phyloP scores from a whole-genome alignment of 305 asterid species.

The Rubia peregrina region DNA sequence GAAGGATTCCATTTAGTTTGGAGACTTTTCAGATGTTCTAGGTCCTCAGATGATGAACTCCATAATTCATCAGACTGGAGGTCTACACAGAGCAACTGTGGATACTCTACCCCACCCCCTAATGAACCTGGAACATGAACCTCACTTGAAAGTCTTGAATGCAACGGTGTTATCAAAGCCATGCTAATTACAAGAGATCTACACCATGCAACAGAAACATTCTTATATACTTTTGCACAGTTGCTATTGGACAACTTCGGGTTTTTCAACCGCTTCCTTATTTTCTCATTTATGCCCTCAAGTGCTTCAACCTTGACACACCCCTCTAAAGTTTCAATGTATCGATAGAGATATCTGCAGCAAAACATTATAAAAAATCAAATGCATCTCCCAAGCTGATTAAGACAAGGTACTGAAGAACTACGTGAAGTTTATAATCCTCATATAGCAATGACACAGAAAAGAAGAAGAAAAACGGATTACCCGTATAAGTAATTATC shows the following conservation, averaged over 20 bases:
- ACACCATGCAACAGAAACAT: constrained; percentile 96
- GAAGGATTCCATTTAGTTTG: constrained; percentile 82
- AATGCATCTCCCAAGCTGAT: constrained; percentile 13
- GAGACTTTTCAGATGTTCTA: constrained; percentile 58
- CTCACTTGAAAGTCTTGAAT: constrained; percentile 62
- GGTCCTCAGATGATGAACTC: constrained; percentile 78
- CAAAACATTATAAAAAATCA: constrained; percentile 12
- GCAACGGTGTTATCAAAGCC: constrained; percentile 88
- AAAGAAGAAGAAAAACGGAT: constrained; percentile 12
- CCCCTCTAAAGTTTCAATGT: constrained; percentile 68
- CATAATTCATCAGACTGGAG: constrained; percentile 85
- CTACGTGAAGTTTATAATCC: neutral
- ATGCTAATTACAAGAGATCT: constrained; percentile 89
- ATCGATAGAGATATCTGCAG: constrained; percentile 70
- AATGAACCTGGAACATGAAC: constrained; percentile 38
- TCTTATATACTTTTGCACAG: constrained; percentile 70
- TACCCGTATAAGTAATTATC: constrained; percentile 77
- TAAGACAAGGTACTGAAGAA: too few relatives aligned
- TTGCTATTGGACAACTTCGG: constrained; percentile 81
- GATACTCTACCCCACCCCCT: constrained; percentile 48
- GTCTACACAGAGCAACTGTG: constrained; percentile 82
- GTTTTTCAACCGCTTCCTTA: constrained; percentile 93
- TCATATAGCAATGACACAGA: neutral
- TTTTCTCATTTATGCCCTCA: constrained; percentile 89
- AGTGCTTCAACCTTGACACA: constrained; percentile 77